Conservation (phyloP, 768 basidiomycete species). For the Amanita inopinata region DNA sequence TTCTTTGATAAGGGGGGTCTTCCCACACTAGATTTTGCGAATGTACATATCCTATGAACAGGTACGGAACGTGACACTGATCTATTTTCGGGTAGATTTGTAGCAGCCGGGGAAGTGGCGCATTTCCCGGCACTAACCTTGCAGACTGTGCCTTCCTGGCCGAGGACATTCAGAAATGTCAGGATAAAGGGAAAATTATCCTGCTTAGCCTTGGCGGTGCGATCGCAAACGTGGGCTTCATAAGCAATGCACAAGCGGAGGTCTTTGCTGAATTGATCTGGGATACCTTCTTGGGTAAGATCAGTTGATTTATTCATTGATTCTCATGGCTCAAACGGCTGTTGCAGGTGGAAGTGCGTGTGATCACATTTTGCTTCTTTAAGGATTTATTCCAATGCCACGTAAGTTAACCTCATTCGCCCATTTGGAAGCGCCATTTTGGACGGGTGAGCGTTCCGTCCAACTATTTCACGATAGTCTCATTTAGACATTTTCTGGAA, state of each 20-base stretch:
- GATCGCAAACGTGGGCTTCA: constrained; percentile 46
- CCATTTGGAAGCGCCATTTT: constrained; percentile 62
- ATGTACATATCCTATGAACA: constrained; percentile 25
- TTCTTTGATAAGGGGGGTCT: constrained; percentile 54
- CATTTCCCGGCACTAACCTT: constrained; percentile 53
- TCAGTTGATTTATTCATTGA: neutral
- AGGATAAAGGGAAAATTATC: constrained; percentile 47
- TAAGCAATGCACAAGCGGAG: constrained; percentile 39
- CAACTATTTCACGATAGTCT: neutral
- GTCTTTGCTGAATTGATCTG: constrained; percentile 54
- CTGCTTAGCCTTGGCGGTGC: constrained; percentile 50
- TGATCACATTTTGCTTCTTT: neutral
- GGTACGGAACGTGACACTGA: neutral
- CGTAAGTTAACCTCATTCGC: constrained; percentile 31
- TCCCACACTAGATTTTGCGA: constrained; percentile 54
- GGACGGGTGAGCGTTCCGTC: constrained; percentile 43
- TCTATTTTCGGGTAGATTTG: constrained; percentile 35
- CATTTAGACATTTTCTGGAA: constrained; percentile 13
- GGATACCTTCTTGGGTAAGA: constrained; percentile 56
- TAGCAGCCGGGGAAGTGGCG: constrained; percentile 28
- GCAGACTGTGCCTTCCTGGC: constrained; percentile 56
- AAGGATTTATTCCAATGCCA: constrained; percentile 2
- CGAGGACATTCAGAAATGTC: constrained; percentile 54
- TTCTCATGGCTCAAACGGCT: neutral
- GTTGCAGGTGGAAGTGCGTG: constrained; percentile 23